phyloP scores from a whole-genome alignment of 1,284 basidiomycete species.

The Cutaneotrichosporon mucoides region DNA sequence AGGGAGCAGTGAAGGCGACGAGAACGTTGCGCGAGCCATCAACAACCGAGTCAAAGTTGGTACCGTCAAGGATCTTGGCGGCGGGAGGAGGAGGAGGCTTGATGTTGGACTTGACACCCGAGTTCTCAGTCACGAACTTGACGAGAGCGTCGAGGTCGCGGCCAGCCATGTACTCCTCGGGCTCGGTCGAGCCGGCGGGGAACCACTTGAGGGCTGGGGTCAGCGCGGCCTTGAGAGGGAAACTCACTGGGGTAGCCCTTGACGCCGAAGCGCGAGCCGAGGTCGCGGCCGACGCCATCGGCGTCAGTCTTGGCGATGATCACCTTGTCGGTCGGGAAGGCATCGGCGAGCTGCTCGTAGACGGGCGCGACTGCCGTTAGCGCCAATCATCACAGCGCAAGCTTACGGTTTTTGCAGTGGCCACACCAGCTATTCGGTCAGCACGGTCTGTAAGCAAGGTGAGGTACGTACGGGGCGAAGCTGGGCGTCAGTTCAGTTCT shows the following conservation, averaged over 20 bases:
- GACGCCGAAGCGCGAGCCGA: conserved; percentile 61
- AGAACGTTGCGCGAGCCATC: conserved; percentile 75
- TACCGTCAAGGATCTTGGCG: conserved; percentile 63
- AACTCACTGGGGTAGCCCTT: conserved; percentile 75
- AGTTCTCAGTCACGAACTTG: conserved; percentile 69
- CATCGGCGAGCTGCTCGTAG: conserved; percentile 85
- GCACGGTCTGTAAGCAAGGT: not conserved
- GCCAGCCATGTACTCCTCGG: conserved; percentile 68
- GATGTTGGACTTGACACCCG: conserved; percentile 76
- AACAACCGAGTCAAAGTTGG: conserved; percentile 70
- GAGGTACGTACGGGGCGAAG: conserved; percentile 40
- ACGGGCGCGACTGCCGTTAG: conserved; percentile 68
- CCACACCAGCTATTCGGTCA: conserved; percentile 46
- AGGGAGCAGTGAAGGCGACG: conserved; percentile 79
- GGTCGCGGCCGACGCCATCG: conserved; percentile 69
- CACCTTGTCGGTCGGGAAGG: conserved; percentile 71
- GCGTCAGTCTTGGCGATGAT: conserved; percentile 90
- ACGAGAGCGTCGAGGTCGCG: conserved; percentile 76
- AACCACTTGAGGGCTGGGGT: conserved; percentile 84
- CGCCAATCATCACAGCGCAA: too few species aligned
- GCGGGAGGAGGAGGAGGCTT: conserved; percentile 76
- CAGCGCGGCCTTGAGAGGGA: conserved; percentile 7
- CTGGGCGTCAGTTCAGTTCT: conserved; percentile 18
- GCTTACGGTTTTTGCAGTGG: conserved; percentile 51
- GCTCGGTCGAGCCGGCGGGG: conserved; percentile 58